Evolutionary conservation across 2,329 filamentous ascomycete species (phyloP).

Genomic region (Nemania abortiva): DNA sequence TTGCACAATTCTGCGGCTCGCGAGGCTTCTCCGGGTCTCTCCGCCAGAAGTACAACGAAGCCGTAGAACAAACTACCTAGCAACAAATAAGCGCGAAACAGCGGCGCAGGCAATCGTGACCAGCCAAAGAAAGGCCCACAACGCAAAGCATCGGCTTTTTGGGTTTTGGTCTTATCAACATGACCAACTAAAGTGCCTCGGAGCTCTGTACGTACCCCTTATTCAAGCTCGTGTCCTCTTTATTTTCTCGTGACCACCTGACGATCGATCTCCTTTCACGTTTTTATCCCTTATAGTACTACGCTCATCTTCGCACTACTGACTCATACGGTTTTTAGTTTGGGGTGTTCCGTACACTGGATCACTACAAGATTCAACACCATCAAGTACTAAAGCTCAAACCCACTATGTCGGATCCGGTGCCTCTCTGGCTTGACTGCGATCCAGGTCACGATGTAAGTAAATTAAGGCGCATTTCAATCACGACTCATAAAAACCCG

Average conservation of each 20-base stretch:
- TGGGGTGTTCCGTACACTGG: neutral
- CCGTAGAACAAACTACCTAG: constrained; percentile 20
- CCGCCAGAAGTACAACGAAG: neutral
- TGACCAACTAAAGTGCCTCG: constrained; percentile 14
- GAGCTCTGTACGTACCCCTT: neutral
- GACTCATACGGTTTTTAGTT: neutral
- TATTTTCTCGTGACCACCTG: constrained; percentile 12
- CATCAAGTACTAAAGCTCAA: neutral
- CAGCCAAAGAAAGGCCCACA: constrained; percentile 37
- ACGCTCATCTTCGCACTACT: neutral
- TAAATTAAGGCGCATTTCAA: constrained; percentile 38
- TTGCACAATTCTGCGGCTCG: neutral
- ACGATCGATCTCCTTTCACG: neutral
- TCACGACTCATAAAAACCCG: neutral
- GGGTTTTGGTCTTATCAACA: constrained; percentile 14
- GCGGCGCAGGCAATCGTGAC: neutral
- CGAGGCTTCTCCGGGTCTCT: neutral
- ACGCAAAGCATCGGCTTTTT: constrained; percentile 25
- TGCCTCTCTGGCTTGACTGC: constrained; percentile 72
- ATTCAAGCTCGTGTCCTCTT: constrained; percentile 12
- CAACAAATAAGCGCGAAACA: constrained; percentile 13
- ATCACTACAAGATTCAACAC: neutral
- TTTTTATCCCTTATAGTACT: neutral
- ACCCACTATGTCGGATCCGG: constrained; percentile 49
- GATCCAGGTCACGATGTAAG: constrained; percentile 76